Percentiles rank a stretch among this genome's conserved stretches.
Conservation (phyloP, 2,329 filamentous ascomycete species). For the Dactylellina sp. region DNA sequence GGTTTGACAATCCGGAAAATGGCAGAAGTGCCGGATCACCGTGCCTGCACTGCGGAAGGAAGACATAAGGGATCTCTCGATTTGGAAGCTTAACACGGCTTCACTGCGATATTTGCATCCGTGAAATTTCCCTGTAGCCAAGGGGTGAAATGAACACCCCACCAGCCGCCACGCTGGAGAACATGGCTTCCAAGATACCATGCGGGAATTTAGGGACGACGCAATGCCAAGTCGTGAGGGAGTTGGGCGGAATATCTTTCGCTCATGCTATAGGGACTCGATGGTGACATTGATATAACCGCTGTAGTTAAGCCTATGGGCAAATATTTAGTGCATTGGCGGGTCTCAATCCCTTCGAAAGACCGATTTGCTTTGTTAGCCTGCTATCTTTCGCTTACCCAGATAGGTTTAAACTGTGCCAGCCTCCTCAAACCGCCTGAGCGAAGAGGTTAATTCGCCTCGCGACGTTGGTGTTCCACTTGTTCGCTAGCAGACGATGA, state of each 20-base stretch:
- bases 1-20: constrained; percentile 39
- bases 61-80: constrained; percentile 25
- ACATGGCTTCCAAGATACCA: constrained; percentile 30
- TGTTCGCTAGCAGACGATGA: constrained; percentile 48
- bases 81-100: constrained; percentile 8
- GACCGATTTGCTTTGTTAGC: constrained; percentile 6
- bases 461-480: constrained; percentile 33
- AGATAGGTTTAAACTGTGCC: constrained; percentile 14
- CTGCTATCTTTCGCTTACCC: background rate
- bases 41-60: constrained; percentile 53
- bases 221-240: constrained; percentile 5
- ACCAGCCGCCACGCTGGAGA: constrained; percentile 4
- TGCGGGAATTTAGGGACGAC: constrained; percentile 53
- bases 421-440: background rate
- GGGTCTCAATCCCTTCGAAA: constrained; percentile 28
- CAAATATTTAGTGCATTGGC: constrained; percentile 17
- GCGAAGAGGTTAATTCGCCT: constrained; percentile 30
- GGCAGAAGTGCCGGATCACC: constrained; percentile 49
- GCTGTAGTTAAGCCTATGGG: constrained; percentile 8
- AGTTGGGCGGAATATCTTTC: background rate
- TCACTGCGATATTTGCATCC: constrained; percentile 23
- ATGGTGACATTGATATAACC: constrained; percentile 44
- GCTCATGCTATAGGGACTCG: background rate
- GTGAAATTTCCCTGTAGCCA: constrained; percentile 30
- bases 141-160: constrained; percentile 18